Percentiles rank a stretch among this genome's conserved stretches.
phyloP scores from a whole-genome alignment of 1,284 basidiomycete genomes.

The Cryptococcus depauperatus region DNA sequence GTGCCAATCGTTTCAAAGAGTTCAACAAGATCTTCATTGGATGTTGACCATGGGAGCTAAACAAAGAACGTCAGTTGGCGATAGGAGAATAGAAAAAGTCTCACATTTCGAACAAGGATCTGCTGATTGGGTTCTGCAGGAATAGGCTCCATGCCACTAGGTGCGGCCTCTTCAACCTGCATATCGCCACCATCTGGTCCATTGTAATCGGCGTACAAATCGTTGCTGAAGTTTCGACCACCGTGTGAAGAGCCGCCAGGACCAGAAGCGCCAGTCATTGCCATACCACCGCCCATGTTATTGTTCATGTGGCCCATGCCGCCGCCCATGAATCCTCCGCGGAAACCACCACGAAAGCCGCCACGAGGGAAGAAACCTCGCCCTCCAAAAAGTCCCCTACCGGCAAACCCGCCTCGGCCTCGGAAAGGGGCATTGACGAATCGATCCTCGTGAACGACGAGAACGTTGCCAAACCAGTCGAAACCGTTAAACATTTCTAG shows the following conservation, averaged over 20 bases:
- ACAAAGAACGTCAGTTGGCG: not conserved
- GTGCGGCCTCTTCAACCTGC: constrained; percentile 25
- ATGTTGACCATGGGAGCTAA: constrained; percentile 94
- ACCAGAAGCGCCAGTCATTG: constrained; percentile 11
- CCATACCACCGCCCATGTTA: constrained; percentile 9
- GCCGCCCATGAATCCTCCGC: constrained; percentile 47
- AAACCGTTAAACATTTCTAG: constrained; percentile 87
- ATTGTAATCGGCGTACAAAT: constrained; percentile 46
- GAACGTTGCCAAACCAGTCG: constrained; percentile 83
- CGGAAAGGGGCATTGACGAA: constrained; percentile 53
- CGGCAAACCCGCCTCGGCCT: constrained; percentile 31
- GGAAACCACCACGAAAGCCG: constrained; percentile 50
- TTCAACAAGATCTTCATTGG: constrained; percentile 97
- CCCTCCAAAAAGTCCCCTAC: constrained; percentile 42
- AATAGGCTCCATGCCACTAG: constrained; percentile 37
- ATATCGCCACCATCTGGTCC: constrained; percentile 41
- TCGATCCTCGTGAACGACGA: constrained; percentile 91
- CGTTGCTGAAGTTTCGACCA: constrained; percentile 38
- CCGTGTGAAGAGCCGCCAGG: constrained; percentile 43
- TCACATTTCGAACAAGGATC: constrained; percentile 93
- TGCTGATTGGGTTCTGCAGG: constrained; percentile 78
- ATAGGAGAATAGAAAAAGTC: constrained; percentile 40
- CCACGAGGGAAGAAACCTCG: constrained; percentile 52
- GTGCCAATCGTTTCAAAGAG: constrained; percentile 95
- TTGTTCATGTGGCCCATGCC: constrained; percentile 40